phyloP scores from a whole-genome alignment of 768 basidiomycete species.

The Hortiboletus flavorubellus region DNA sequence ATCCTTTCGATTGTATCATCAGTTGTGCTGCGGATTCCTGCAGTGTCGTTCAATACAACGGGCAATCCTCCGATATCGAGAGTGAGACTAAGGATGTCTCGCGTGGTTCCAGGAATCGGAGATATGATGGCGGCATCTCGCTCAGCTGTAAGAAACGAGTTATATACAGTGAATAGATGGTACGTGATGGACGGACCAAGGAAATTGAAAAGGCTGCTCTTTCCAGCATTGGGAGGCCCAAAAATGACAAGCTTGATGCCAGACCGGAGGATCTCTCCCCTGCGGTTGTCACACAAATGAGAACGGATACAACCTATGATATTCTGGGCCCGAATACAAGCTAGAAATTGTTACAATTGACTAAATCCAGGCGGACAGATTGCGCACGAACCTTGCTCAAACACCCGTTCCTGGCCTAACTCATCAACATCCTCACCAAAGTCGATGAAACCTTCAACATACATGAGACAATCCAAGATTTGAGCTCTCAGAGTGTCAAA shows the following conservation, averaged over 20 bases:
- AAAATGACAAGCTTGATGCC: slow-evolving; percentile 86
- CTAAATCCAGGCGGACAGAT: background rate
- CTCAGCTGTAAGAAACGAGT: slow-evolving; percentile 50
- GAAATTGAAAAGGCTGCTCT: slow-evolving; percentile 84
- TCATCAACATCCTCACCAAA: slow-evolving; percentile 87
- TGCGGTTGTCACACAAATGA: slow-evolving; percentile 65
- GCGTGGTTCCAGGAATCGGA: slow-evolving; percentile 81
- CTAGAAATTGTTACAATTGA: slow-evolving; percentile 33
- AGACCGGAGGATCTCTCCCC: slow-evolving; percentile 80
- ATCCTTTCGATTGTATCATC: slow-evolving; percentile 73
- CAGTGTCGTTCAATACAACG: slow-evolving; percentile 80
- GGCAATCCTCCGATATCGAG: slow-evolving; percentile 88
- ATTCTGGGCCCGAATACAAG: slow-evolving; percentile 44
- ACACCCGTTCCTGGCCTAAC: slow-evolving; percentile 72
- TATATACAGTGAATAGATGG: background rate
- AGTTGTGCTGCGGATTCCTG: slow-evolving; percentile 68
- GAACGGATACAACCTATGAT: slow-evolving; percentile 50
- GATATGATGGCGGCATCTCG: slow-evolving; percentile 91
- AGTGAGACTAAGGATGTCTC: slow-evolving; percentile 81
- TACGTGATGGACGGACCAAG: slow-evolving; percentile 47
- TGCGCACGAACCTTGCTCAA: slow-evolving; percentile 54
- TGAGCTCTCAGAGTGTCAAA: slow-evolving; percentile 63
- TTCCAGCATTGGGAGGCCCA: slow-evolving; percentile 93
- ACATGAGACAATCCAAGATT: slow-evolving; percentile 70
- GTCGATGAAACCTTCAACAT: slow-evolving; percentile 87